These are phyloP conservation scores for Populus ilicifolia DNA, from an alignment of 345 rosid species.

Conservation along the genomic window DNA sequence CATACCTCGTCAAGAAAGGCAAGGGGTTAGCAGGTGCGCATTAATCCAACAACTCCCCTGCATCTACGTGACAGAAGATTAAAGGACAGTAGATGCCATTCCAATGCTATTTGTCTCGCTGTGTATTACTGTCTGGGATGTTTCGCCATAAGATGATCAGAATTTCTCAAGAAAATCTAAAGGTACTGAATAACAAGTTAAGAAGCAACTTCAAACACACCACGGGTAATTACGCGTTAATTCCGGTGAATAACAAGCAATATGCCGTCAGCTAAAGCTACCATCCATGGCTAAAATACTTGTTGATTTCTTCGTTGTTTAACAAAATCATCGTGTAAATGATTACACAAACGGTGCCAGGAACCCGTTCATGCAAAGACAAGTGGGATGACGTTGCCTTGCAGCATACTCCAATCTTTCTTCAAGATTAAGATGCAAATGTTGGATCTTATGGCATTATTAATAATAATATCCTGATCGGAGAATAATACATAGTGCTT, in stretches of 20 bases:
- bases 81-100: neutral
- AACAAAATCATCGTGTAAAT: neutral
- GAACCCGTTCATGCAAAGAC: neutral
- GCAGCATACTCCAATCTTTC: neutral
- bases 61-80: neutral
- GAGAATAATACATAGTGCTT: neutral
- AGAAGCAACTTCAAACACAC: too few relatives aligned
- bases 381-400: neutral
- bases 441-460: neutral
- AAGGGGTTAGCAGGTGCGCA: conserved; percentile 4
- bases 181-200: too few relatives aligned
- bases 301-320: neutral
- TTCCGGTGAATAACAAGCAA: too few relatives aligned
- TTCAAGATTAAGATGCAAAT: neutral
- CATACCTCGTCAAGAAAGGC: conserved; percentile 2
- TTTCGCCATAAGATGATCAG: too few relatives aligned
- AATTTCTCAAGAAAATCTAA: too few relatives aligned
- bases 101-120: neutral
- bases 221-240: too few relatives aligned
- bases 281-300: too few relatives aligned
- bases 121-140: too few relatives aligned
- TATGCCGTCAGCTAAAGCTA: too few relatives aligned
- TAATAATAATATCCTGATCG: neutral
- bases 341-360: neutral
- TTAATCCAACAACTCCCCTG: conserved; percentile 18